Evolutionary conservation across 805 yeast species (phyloP), one percentile per base, ranked within the genome.

Genomic region (Nakazawaea sp.): DNA sequence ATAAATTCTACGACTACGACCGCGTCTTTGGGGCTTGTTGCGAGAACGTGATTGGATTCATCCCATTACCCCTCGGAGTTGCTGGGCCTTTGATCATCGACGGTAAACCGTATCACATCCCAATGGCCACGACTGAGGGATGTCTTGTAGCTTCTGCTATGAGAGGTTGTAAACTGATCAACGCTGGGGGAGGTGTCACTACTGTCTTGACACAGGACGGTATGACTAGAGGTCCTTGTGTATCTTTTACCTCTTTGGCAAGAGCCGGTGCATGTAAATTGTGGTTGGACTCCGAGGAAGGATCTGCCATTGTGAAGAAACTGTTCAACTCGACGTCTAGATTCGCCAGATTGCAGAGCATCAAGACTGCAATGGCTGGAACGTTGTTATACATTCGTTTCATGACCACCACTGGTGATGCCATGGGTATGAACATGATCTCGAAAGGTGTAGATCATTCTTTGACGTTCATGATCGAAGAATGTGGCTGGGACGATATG

Each of bases 361-460:
- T 90, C 46, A 84, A 87, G 59, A 87, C 97, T 13, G 95, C 97
- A 3, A 68, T 90, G 59, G 98, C 99, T 13, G 98, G 99, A 21
- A 82, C 82, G 33, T 68, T 83, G 49, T 68, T 92, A 50, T 92
- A 75, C 53, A 81, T 92, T 50, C 78, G 99, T 54, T 92, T 92
- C 69, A 78, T 89, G 58, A 94, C 99, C n/a, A 88, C 96, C 27
- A 92, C 99, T 15, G 99, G 99, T 61, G 99, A 92, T 67, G 99
- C 99, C 15, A 92, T 92, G 99, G 99, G 99, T 46, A 92, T 92
- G 99, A 92, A 92, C 59, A 92, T 92, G 99, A 92, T 92, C 44
- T 90, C 97, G 20, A 92, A 92, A 64, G 99, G 98, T 60, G 96
- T 88, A 32, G 99, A 92, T 57, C 71, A 68, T 57, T 76, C 96